Conservation (phyloP, 2,329 filamentous ascomycete genomes). For the Dactylellina parvicollis region DNA sequence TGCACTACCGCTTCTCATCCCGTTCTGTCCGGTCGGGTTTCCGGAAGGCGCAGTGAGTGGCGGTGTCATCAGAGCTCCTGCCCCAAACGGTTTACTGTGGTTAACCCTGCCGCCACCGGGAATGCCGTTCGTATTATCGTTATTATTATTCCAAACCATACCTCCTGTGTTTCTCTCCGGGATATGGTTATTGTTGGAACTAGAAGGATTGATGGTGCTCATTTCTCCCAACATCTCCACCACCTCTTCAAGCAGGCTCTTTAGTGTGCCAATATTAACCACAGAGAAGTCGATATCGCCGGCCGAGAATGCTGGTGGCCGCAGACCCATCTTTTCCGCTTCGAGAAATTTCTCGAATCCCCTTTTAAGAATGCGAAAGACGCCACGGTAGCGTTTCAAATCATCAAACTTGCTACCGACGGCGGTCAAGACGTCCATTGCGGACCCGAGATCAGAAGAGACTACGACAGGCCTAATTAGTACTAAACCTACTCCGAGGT, state of each 20-base stretch:
- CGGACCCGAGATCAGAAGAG: conserved; percentile 44
- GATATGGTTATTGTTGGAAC: not conserved
- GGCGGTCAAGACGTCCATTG: conserved; percentile 50
- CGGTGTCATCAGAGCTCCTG: conserved; percentile 48
- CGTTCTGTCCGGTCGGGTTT: conserved; percentile 16
- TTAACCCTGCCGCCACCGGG: not conserved
- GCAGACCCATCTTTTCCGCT: conserved; percentile 49
- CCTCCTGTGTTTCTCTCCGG: conserved; percentile 15
- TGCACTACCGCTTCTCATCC: conserved; percentile 39
- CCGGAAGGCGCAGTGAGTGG: conserved; percentile 37
- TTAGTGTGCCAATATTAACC: conserved; percentile 46
- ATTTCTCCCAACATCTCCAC: conserved; percentile 45
- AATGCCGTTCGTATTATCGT: conserved; percentile 36
- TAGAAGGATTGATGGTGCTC: conserved; percentile 18
- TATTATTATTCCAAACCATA: conserved; percentile 24
- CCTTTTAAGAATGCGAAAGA: conserved; percentile 47
- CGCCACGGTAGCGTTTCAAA: conserved; percentile 48
- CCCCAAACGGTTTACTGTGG: conserved; percentile 44
- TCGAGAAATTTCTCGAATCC: conserved; percentile 53
- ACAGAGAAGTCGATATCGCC: conserved; percentile 51
- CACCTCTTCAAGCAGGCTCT: conserved; percentile 46
- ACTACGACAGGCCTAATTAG: conserved; percentile 20
- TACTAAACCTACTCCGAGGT: not conserved
- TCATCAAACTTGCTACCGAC: conserved; percentile 52
- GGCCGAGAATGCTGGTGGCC: conserved; percentile 37